Evolutionary conservation across 192 early-diverging fungal genomes (phyloP), one percentile per base, ranked within the genome.

Genomic region (Coemansia reversa): DNA sequence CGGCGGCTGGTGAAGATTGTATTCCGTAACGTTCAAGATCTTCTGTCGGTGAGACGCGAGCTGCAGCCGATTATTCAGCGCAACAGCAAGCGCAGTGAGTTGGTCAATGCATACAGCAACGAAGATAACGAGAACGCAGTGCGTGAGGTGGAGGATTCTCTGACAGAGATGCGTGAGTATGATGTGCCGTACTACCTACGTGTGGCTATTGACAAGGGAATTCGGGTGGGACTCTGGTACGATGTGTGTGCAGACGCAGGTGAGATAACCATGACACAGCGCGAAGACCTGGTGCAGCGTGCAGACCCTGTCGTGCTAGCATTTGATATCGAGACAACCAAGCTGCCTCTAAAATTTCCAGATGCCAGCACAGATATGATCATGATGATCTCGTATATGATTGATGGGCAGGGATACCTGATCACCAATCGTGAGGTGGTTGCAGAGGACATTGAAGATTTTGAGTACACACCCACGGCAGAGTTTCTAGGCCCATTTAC

Each of bases 301-400:
- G 92, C 94, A 0, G 96, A 99, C 32, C 95, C 95, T 1, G 91
- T 98, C 0, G 88, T 98, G 0, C 65, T 98, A 29, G 97, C 95
- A 0, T 99, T 95, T 69, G 95, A 98, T 83, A 99, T 99, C 58
- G 97, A 99, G 81, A 96, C 94, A 0, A 95, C 96, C 29, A 99
- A 99, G 73, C 74, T 94, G 29, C 97, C 97, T 29, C 85, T 99
- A 29, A 98, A 97, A 76, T 99, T 99, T 62, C 97, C 97, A 7
- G 97, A 98, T 63, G 85, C 94, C 0, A 52, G 76, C 4, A 88
- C 89, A 29, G 97, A 99, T 72, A 86, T 86, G 42, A 93, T 99
- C 63, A 99, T 98, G 94, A 99, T 99, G 97, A 97, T 99, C 66
- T 98, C 96, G 28, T 99, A 99, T 74, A 99, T 99, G 97, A 91